phyloP scores from a whole-genome alignment of 768 basidiomycete genomes.

The Cantharellus cinnabarinus region DNA sequence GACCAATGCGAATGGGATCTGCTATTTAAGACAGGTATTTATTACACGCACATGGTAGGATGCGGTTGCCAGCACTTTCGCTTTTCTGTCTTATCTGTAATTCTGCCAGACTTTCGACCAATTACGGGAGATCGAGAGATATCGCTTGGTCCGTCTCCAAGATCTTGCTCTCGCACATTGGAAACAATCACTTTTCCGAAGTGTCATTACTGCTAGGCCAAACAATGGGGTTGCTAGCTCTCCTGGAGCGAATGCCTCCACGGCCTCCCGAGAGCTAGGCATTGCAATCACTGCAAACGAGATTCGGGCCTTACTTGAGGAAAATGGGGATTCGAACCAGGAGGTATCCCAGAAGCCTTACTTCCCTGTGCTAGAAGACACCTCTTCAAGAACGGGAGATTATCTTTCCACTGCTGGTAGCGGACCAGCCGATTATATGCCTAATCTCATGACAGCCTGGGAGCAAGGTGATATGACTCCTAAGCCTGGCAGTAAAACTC shows the following conservation, averaged over 20 bases:
- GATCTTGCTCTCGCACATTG: constrained; percentile 64
- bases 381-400: constrained; percentile 3
- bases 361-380: constrained; percentile 6
- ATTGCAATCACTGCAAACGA: neutral
- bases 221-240: neutral
- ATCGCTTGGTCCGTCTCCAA: constrained; percentile 48
- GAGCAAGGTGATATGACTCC: too few relatives aligned
- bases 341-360: constrained; percentile 19
- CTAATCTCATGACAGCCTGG: too few relatives aligned
- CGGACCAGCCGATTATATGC: neutral
- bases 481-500: neutral
- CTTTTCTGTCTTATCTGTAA: constrained; percentile 4
- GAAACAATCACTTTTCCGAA: constrained; percentile 40
- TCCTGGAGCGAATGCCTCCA: neutral
- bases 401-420: neutral
- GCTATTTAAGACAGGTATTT: constrained; percentile 59
- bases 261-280: neutral
- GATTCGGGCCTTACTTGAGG: neutral
- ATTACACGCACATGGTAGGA: constrained; percentile 70
- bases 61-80: constrained; percentile 1
- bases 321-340: neutral
- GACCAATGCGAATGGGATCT: constrained; percentile 43
- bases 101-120: constrained; percentile 53
- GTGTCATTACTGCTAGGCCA: constrained; percentile 4
- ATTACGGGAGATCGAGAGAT: constrained; percentile 48